Evolutionary conservation across 306 rosid genomes (phyloP), one percentile per base, ranked within the genome.

Genomic region (Abrus precatorius): DNA sequence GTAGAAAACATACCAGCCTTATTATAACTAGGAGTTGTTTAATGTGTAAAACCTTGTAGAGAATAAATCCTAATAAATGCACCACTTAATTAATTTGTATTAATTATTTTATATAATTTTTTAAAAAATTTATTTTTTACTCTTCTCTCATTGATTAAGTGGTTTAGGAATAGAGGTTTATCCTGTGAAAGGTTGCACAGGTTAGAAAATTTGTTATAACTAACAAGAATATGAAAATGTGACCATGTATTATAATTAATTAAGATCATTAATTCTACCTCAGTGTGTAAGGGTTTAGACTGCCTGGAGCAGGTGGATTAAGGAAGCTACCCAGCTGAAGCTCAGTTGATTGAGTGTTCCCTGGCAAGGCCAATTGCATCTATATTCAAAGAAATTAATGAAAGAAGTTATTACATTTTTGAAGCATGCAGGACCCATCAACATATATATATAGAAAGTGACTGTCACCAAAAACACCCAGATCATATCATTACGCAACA

Each of bases 301-400:
- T 55, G 59, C 60, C 9, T 44, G 54, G 75, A 54, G 43, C n/a
- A 30, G 56, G 5, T 30, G 27, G 13, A 54, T 12, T 28, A 28
- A 13, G 7, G 72, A 74, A 38, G 63, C 13, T 56, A n/a, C 72
- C 61, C 49, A 10, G 20, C 9, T 67, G 81, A 80, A 80, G 59
- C 5, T 71, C 48, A 10, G 85, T 52, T n/a, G 70, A 43, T 79
- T 57, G 55, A 20, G 1, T 57, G 54, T 61, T 67, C 38, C 52
- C 66, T 48, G 28, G 44, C 80, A 66, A 5, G 40, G 75, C 3
- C 74, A 32, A 34, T 72, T 10, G 54, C 78, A 72, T 72, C 89
- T 86, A 64, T 30, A 11, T 48, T 48, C 41, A 76, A 47, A 63
- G 7, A 45, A n/a, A 57, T 7, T 36, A 14, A 62, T 3, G 27